Evolutionary conservation across 1,284 basidiomycete genomes (phyloP).

Genomic region (Meira miltonrushii): DNA sequence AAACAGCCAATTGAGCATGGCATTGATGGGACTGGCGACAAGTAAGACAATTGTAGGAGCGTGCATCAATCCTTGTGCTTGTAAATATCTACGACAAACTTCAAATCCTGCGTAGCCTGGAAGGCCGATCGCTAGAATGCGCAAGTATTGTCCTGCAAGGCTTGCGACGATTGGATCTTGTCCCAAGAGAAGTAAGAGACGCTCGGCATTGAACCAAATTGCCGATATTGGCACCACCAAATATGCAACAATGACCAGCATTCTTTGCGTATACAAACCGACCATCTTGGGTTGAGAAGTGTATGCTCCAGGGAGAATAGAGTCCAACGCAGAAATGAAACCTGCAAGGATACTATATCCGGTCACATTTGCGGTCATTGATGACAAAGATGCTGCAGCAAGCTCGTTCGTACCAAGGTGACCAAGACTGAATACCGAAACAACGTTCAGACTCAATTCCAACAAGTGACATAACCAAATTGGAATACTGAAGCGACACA

Average conservation of each 20-base stretch:
- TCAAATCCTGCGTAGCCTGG: constrained; percentile 69
- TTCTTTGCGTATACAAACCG: constrained; percentile 83
- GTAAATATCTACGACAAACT: constrained; percentile 41
- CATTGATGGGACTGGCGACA: constrained; percentile 79
- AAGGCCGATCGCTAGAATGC: constrained; percentile 71
- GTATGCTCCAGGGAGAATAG: constrained; percentile 84
- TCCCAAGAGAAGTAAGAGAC: constrained; percentile 68
- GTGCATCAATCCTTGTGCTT: constrained; percentile 66
- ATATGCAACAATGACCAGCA: constrained; percentile 60
- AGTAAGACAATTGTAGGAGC: constrained; percentile 81
- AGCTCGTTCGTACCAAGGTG: constrained; percentile 48
- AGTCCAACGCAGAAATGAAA: constrained; percentile 75
- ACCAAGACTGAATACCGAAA: constrained; percentile 45
- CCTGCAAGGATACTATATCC: constrained; percentile 57
- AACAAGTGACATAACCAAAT: constrained; percentile 46
- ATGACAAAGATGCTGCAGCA: constrained; percentile 43
- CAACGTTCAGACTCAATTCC: constrained; percentile 46
- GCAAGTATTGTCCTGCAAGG: constrained; percentile 67
- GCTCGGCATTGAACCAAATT: constrained; percentile 74
- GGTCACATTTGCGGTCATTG: constrained; percentile 50
- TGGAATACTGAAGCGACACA: constrained; percentile 37
- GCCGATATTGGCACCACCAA: constrained; percentile 30
- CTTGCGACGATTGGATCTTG: constrained; percentile 82
- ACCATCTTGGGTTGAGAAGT: constrained; percentile 77
- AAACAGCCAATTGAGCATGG: constrained; percentile 74